These are phyloP conservation scores for Lentinula aciculospora DNA, from an alignment of 768 basidiomycete species.

Conservation along the genomic window DNA sequence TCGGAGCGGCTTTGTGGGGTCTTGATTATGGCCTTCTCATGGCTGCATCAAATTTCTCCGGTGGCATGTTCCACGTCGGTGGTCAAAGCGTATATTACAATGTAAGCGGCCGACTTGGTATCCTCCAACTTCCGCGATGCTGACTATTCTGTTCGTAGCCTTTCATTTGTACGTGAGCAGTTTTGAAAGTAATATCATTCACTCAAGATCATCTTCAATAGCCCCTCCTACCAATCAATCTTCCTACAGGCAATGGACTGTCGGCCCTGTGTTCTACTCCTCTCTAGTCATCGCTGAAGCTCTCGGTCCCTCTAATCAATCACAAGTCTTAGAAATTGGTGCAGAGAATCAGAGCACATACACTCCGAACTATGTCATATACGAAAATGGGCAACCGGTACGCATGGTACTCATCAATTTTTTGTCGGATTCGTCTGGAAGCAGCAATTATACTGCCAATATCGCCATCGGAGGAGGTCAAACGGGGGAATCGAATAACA, in stretches of 20 bases:
- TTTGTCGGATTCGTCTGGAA: slow-evolving; percentile 54
- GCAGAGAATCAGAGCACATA: slow-evolving; percentile 44
- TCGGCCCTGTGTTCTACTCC: slow-evolving; percentile 74
- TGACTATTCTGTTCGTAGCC: slow-evolving; percentile 25
- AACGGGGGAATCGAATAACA: slow-evolving; percentile 28
- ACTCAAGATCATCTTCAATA: slow-evolving; percentile 26
- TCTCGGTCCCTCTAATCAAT: slow-evolving; percentile 53
- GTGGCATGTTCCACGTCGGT: slow-evolving; percentile 15
- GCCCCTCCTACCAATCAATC: slow-evolving; percentile 54
- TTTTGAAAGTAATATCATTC: slow-evolving; percentile 20
- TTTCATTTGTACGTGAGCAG: slow-evolving; percentile 21
- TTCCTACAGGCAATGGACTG: slow-evolving; percentile 62
- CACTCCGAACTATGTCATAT: slow-evolving; percentile 69
- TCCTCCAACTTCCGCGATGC: slow-evolving; percentile 21
- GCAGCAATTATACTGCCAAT: slow-evolving; percentile 45
- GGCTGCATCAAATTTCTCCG: slow-evolving; percentile 32
- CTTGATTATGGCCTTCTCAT: slow-evolving; percentile 34
- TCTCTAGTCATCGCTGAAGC: slow-evolving; percentile 66
- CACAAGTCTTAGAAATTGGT: slow-evolving; percentile 61
- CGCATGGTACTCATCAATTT: slow-evolving; percentile 72
- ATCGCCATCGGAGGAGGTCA: slow-evolving; percentile 42
- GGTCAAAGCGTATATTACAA: slow-evolving; percentile 15
- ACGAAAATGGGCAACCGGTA: slow-evolving; percentile 57
- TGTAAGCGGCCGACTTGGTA: slow-evolving; percentile 9
- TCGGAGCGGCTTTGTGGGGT: slow-evolving; percentile 37